Percentiles rank a stretch among this genome's conserved stretches.
Conservation (phyloP, 805 yeast species). For the Metschnikowia amazonensis region DNA sequence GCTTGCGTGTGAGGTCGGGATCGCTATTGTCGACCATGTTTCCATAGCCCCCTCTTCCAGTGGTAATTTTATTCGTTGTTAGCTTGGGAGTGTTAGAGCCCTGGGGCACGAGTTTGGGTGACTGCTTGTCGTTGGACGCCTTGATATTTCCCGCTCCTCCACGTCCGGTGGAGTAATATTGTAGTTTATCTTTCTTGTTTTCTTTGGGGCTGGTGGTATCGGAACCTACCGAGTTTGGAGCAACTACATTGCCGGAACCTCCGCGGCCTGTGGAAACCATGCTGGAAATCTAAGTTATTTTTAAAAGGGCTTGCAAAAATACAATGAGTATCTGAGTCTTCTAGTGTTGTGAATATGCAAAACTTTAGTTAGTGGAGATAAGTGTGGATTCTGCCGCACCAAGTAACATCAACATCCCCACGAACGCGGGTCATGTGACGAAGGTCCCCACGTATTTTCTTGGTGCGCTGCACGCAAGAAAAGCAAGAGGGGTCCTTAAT, state of each 20-base stretch:
- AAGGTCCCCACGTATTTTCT: slow-evolving; percentile 1
- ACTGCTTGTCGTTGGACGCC: slow-evolving; percentile 35
- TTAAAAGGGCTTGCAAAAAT: background rate
- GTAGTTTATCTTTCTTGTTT: slow-evolving; percentile 25
- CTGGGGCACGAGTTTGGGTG: slow-evolving; percentile 54
- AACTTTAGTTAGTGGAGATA: background rate
- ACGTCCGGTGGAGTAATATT: slow-evolving; percentile 63
- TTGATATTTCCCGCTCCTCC: slow-evolving; percentile 76
- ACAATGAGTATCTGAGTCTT: background rate
- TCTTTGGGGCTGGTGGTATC: slow-evolving; percentile 7
- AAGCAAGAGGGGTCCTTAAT: background rate
- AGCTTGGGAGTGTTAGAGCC: slow-evolving; percentile 62
- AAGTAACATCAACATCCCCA: background rate
- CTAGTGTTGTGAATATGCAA: background rate
- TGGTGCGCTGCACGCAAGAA: slow-evolving; percentile 4
- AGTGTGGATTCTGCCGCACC: background rate
- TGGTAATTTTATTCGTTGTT: slow-evolving; percentile 53
- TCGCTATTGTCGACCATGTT: slow-evolving; percentile 65
- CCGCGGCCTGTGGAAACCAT: slow-evolving; percentile 36
- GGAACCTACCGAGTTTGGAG: slow-evolving; percentile 10
- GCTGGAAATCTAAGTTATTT: background rate
- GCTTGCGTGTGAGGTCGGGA: slow-evolving; percentile 53
- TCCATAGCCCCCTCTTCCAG: slow-evolving; percentile 80
- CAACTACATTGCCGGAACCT: slow-evolving; percentile 36
- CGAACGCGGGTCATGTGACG: slow-evolving; percentile 6